A percentile compares a stretch with the other conserved stretches of the same genome.
These are phyloP conservation scores for Circinella minor DNA, from an alignment of 371 early-diverging fungal species.

Conservation along the genomic window DNA sequence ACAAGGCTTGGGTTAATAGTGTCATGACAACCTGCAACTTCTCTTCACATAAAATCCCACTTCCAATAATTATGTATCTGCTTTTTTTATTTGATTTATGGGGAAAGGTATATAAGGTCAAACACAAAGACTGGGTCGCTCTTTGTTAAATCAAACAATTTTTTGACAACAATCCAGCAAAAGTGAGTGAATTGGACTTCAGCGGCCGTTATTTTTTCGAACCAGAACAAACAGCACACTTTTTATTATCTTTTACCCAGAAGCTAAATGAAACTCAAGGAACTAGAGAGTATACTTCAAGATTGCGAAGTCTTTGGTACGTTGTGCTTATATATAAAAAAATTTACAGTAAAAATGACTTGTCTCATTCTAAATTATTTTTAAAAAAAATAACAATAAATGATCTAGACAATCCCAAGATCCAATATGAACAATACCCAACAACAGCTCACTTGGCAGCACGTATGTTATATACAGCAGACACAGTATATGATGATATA, in stretches of 20 bases:
- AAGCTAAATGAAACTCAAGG: slow-evolving; percentile 71
- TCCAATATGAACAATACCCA: slow-evolving; percentile 86
- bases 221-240: background rate
- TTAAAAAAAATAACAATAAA: too few species aligned
- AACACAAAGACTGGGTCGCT: too few species aligned
- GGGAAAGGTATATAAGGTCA: too few species aligned
- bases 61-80: too few species aligned
- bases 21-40: too few species aligned
- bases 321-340: slow-evolving; percentile 7
- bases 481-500: slow-evolving; percentile 78
- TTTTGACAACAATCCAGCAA: too few species aligned
- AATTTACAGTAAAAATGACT: background rate
- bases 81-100: too few species aligned
- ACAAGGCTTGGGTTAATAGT: too few species aligned
- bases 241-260: background rate
- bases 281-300: slow-evolving; percentile 75
- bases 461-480: slow-evolving; percentile 83
- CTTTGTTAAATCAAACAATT: too few species aligned
- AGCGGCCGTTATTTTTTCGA: background rate
- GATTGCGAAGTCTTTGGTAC: slow-evolving; percentile 74
- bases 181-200: too few species aligned
- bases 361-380: too few species aligned
- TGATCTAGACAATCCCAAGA: slow-evolving; percentile 69
- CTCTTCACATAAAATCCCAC: too few species aligned
- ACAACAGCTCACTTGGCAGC: slow-evolving; percentile 87